Conservation (phyloP, 129 eudicot species). For the Apium graveolens region DNA sequence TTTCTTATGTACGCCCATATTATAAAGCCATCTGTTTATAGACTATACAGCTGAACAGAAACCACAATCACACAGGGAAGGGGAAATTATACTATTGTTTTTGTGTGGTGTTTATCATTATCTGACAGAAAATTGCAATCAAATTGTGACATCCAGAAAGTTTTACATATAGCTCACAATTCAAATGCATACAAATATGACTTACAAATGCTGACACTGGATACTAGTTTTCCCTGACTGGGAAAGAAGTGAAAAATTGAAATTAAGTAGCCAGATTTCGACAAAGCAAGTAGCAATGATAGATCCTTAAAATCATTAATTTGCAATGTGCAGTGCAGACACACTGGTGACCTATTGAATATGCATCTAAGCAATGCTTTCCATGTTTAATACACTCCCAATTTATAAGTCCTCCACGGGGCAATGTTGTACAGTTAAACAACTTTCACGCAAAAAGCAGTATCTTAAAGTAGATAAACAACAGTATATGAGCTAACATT, state of each 20-base stretch:
- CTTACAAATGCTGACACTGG: neutral
- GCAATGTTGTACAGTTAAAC: neutral
- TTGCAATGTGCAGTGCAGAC: neutral
- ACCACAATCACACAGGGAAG: neutral
- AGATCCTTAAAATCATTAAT: neutral
- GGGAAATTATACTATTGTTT: neutral
- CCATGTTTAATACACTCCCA: neutral
- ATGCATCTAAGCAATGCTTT: neutral
- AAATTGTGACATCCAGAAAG: neutral
- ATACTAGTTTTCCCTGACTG: neutral
- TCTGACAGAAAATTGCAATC: neutral
- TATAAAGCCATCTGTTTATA: neutral
- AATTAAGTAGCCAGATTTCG: neutral
- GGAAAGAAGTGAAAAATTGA: neutral
- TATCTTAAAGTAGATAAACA: neutral
- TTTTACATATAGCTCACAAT: neutral
- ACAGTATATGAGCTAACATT: constrained; percentile 3
- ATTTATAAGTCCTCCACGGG: neutral
- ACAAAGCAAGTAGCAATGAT: neutral
- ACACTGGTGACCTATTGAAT: neutral
- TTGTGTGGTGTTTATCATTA: neutral
- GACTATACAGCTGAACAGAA: neutral
- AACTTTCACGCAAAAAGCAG: neutral
- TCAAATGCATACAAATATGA: neutral
- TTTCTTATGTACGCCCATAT: neutral